phyloP scores from a whole-genome alignment of 1,284 basidiomycete genomes.

The Leucoagaricus sp. region DNA sequence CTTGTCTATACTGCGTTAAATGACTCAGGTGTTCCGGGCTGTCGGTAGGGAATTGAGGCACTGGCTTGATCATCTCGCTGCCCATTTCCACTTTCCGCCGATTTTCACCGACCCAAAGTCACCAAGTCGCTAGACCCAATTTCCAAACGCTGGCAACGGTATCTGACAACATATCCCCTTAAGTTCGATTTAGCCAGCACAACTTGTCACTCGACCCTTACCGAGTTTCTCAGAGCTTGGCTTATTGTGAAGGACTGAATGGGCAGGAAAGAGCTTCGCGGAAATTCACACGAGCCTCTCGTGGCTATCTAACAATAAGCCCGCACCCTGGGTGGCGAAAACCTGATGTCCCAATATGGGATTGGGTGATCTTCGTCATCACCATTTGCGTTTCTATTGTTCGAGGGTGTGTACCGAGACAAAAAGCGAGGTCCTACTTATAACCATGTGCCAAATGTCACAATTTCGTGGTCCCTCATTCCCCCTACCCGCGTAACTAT shows the following conservation, averaged over 20 bases:
- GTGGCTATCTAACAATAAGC: slow-evolving; percentile 13
- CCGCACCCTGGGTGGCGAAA: neutral
- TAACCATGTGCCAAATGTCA: slow-evolving; percentile 16
- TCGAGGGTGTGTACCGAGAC: slow-evolving; percentile 9
- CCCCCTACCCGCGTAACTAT: neutral
- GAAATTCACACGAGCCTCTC: slow-evolving; percentile 5
- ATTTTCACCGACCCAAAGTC: neutral
- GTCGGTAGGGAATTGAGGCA: too few relatives aligned
- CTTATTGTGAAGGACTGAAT: neutral
- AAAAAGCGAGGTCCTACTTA: slow-evolving; percentile 14
- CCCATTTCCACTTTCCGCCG: neutral
- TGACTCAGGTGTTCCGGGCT: neutral
- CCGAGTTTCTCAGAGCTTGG: neutral
- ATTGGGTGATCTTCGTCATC: slow-evolving; percentile 9
- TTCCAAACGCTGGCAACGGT: too few relatives aligned
- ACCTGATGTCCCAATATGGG: slow-evolving; percentile 13
- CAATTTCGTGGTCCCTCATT: neutral
- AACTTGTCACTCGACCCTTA: neutral
- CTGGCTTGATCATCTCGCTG: too few relatives aligned
- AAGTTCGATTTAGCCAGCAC: neutral
- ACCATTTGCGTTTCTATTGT: slow-evolving; percentile 11
- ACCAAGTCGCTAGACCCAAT: too few relatives aligned
- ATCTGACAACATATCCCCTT: neutral
- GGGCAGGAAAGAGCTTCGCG: neutral
- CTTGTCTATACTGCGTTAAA: slow-evolving; percentile 1